These are phyloP conservation scores for Apostasia shenzhenica DNA, from an alignment of 106 monocot species.

Conservation along the genomic window DNA sequence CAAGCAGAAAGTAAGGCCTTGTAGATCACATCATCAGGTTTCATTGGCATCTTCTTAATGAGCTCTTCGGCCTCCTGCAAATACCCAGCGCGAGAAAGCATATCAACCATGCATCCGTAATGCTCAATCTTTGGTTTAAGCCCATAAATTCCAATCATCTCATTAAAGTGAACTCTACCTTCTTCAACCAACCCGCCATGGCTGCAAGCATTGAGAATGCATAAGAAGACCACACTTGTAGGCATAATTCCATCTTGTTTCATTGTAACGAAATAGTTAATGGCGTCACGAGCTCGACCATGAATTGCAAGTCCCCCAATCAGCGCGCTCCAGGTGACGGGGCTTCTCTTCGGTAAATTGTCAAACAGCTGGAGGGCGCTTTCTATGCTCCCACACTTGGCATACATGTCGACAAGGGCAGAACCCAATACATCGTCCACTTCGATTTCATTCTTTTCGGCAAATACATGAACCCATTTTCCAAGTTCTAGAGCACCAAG, in stretches of 20 bases:
- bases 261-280: constrained; percentile 38
- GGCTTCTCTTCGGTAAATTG: constrained; percentile 27
- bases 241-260: constrained; percentile 25
- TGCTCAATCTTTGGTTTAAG: constrained; percentile 28
- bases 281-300: constrained; percentile 42
- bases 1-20: constrained; percentile 29
- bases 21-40: constrained; percentile 30
- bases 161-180: constrained; percentile 17
- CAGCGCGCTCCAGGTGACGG: constrained; percentile 49
- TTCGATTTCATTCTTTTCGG: constrained; percentile 22
- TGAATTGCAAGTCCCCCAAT: constrained; percentile 53
- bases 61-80: constrained; percentile 19
- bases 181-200: constrained; percentile 31
- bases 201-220: constrained; percentile 29
- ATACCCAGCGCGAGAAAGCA: constrained; percentile 23
- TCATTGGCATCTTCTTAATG: constrained; percentile 23
- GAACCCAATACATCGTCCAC: constrained; percentile 51
- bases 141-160: constrained; percentile 11
- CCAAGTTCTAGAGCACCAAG: constrained; percentile 31
- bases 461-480: constrained; percentile 38
- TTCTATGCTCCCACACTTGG: constrained; percentile 57
- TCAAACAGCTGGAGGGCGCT: constrained; percentile 46
- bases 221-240: constrained; percentile 32
- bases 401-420: constrained; percentile 67
- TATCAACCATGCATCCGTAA: constrained; percentile 29